Conservation (phyloP, 2,329 filamentous ascomycete genomes). For the Falciphora oryzae region DNA sequence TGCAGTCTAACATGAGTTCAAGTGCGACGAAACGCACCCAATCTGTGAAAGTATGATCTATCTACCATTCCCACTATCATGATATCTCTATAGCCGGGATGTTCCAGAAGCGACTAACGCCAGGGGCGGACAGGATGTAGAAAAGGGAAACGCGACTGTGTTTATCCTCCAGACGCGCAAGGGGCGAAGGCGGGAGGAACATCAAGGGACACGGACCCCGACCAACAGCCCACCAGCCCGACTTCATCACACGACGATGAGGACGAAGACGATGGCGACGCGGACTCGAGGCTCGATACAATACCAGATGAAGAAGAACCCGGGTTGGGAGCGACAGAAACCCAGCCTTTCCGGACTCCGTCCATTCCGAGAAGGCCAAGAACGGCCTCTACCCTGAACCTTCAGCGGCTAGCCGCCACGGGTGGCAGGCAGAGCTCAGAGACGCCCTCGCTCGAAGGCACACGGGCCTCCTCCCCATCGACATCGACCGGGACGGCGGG, state of each 20-base stretch:
- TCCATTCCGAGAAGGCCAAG: slow-evolving; percentile 29
- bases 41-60: slow-evolving; percentile 66
- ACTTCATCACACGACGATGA: slow-evolving; percentile 50
- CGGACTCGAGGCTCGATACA: slow-evolving; percentile 39
- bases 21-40: slow-evolving; percentile 89
- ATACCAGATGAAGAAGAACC: slow-evolving; percentile 47
- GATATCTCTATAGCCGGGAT: background rate
- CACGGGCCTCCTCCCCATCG: slow-evolving; percentile 48
- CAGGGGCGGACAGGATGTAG: slow-evolving; percentile 60
- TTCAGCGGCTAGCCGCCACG: slow-evolving; percentile 23
- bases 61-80: background rate
- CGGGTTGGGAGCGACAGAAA: slow-evolving; percentile 4
- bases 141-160: slow-evolving; percentile 86
- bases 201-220: slow-evolving; percentile 33
- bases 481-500: slow-evolving; percentile 38
- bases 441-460: slow-evolving; percentile 45
- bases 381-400: slow-evolving; percentile 31
- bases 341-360: slow-evolving; percentile 5
- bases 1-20: background rate
- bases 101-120: background rate
- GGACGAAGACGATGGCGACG: slow-evolving; percentile 40
- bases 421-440: slow-evolving; percentile 44
- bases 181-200: slow-evolving; percentile 31
- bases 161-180: slow-evolving; percentile 68
- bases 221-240: slow-evolving; percentile 40